Percentiles rank a stretch among this genome's conserved stretches.
Conservation (phyloP, 768 basidiomycete genomes). For the Paxillus ammoniavirescens region DNA sequence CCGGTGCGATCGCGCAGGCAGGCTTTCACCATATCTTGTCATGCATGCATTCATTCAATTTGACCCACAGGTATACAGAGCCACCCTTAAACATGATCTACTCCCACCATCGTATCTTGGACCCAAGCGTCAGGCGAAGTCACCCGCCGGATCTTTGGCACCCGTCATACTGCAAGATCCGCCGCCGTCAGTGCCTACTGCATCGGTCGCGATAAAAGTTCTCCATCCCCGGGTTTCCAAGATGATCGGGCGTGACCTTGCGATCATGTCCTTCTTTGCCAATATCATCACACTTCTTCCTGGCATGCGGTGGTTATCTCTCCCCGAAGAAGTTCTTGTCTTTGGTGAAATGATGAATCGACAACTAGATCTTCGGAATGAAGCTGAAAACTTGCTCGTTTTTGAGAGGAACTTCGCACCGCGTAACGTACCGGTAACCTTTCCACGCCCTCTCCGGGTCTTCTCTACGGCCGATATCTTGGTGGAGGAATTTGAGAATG, state of each 20-base stretch:
- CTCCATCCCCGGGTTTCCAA: conserved; percentile 86
- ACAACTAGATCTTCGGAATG: conserved; percentile 88
- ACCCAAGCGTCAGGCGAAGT: conserved; percentile 60
- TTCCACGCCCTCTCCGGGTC: conserved; percentile 81
- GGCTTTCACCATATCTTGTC: conserved; percentile 19
- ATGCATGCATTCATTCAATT: neutral
- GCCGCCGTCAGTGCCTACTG: conserved; percentile 72
- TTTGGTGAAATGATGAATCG: conserved; percentile 97
- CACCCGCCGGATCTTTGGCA: conserved; percentile 49
- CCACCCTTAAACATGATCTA: conserved; percentile 78
- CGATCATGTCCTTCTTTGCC: conserved; percentile 95
- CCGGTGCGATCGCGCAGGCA: conserved; percentile 93
- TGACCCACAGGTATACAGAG: conserved; percentile 73
- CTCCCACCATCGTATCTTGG: conserved; percentile 83
- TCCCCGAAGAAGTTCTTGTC: conserved; percentile 91
- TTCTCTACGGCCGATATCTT: conserved; percentile 84
- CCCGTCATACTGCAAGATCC: conserved; percentile 49
- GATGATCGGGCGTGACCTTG: conserved; percentile 83
- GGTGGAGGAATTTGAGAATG: conserved; percentile 92
- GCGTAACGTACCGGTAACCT: conserved; percentile 79
- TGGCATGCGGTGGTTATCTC: conserved; percentile 94
- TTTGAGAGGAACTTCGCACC: conserved; percentile 88
- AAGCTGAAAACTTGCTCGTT: conserved; percentile 79
- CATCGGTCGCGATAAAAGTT: conserved; percentile 93
- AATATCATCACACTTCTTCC: conserved; percentile 73